Conservation (phyloP, 2,329 filamentous ascomycete genomes). For the Fusarium mangiferae region DNA sequence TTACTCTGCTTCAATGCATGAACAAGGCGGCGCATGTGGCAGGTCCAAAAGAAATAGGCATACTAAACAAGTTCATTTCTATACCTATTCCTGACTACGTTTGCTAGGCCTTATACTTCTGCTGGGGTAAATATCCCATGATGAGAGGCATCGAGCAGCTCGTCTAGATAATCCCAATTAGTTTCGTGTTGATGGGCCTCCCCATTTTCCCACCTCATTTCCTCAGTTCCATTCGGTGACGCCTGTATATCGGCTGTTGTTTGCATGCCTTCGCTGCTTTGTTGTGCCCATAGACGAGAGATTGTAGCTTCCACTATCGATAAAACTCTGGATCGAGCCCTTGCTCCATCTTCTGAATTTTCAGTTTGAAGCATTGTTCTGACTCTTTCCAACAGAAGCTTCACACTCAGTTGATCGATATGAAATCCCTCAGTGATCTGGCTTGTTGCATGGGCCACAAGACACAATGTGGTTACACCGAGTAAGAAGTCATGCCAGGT, state of each 20-base stretch:
- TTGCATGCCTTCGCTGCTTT: not conserved
- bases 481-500: not conserved
- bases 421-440: fast-evolving
- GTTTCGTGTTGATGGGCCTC: not conserved
- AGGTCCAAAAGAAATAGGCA: not conserved
- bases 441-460: not conserved
- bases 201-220: not conserved
- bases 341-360: not conserved
- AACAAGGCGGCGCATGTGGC: not conserved
- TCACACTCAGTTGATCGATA: not conserved
- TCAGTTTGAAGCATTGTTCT: not conserved
- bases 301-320: not conserved
- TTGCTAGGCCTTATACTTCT: too few species aligned
- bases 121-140: not conserved
- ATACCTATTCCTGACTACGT: not conserved
- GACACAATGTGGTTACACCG: not conserved
- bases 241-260: not conserved
- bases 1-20: not conserved
- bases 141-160: not conserved
- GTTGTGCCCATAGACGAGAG: not conserved
- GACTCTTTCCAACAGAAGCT: not conserved
- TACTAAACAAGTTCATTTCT: not conserved
- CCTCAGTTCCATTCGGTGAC: not conserved
- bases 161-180: not conserved
- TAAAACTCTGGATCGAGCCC: not conserved